Base-by-base conservation (phyloP, 75 land plant genomes). In the Sequoiadendron giganteum region DNA sequence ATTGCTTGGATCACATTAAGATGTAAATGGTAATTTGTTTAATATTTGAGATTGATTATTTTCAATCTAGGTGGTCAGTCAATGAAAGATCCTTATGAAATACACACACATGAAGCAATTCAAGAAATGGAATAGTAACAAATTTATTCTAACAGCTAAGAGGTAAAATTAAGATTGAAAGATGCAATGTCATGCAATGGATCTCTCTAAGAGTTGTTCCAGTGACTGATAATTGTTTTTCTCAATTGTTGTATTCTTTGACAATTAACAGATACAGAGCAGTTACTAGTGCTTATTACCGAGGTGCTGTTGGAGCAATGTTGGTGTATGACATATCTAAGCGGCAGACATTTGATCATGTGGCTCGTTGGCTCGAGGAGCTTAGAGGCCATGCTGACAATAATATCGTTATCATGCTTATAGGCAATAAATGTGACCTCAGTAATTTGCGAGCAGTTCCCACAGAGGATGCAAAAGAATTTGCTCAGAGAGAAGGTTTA, bases 271-370 rank as follows among this genome's bases (percentile, higher is more conserved):
- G 83, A 80, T 80, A 89, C 39, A 54, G 88, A 25, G 92, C 92
- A 75, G 90, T 91, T 18, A 89, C 92, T 49, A 91, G 88, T 87
- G 92, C 92, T 58, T 91, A 91, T 77, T 91, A 91, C 70, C 80
- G 90, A 84, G 92, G 92, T 82, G 92, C 92, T 45, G 91, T 91
- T 52, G 92, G 90, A 43, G 92, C 92, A 32, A 91, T 91, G 92
- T 85, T 91, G 78, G 92, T 91, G 47, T 91, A 89, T 55, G 92
- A 91, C 90, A 91, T 91, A n/a, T 89, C 88, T 38, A 91, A 88
- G 84, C 88, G 88, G 54, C 90, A 89, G 32, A 87, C 91, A 55
- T 91, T 91, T 87, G 92, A 91, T 52, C 90, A 91, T 82, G 86
- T 89, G 32, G 92, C 90, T 6, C 84, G 86, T 38, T 91, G 92